Conservation (phyloP, 1,139 yeast species). For the Arxiozyma bovina region DNA sequence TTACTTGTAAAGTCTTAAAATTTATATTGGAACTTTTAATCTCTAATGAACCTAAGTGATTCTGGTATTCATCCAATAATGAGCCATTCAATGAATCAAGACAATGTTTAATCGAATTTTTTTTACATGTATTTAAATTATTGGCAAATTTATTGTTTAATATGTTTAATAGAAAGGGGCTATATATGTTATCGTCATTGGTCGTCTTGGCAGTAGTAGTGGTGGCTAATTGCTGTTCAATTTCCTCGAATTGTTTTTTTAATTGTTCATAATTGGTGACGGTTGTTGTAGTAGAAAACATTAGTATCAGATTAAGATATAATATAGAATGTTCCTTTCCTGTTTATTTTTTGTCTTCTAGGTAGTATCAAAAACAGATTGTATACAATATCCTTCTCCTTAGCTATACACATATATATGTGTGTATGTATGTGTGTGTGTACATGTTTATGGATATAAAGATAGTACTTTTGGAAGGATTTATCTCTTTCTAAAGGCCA, state of each 20-base stretch:
- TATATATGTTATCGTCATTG: conserved; percentile 2
- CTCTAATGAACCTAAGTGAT: conserved; percentile 8
- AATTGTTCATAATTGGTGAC: not conserved
- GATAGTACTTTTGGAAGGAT: too few species aligned
- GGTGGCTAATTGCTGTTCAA: not conserved
- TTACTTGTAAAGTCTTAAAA: not conserved
- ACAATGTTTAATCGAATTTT: not conserved
- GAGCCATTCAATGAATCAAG: not conserved
- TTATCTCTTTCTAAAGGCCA: too few species aligned
- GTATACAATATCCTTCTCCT: not conserved
- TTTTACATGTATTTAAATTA: not conserved
- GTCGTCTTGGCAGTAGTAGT: not conserved
- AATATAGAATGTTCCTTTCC: not conserved
- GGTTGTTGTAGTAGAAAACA: not conserved
- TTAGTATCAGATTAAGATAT: not conserved
- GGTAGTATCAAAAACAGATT: not conserved
- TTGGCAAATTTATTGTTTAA: conserved; percentile 13
- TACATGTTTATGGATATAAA: too few species aligned
- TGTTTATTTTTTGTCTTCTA: not conserved
- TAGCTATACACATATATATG: not conserved
- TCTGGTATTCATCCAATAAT: conserved; percentile 7
- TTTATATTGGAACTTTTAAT: conserved; percentile 7
- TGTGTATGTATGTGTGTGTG: too few species aligned
- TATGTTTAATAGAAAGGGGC: conserved; percentile 14
- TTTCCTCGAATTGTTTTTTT: not conserved